Conservation (phyloP, 805 yeast species). For the Candida nitratophila region DNA sequence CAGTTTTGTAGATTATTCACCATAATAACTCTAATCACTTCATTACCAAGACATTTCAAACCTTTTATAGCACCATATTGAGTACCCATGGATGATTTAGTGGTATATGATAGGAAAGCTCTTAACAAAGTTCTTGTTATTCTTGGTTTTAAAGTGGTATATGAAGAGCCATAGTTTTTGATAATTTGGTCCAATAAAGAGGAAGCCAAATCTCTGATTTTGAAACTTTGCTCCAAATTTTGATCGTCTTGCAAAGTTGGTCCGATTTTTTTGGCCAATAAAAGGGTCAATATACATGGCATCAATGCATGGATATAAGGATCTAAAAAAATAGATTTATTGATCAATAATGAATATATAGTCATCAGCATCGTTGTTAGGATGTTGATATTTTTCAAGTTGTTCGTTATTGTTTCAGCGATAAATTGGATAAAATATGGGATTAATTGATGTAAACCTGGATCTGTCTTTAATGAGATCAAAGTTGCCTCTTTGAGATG, state of each 20-base stretch:
- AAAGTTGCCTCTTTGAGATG: conserved; percentile 72
- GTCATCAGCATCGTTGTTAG: conserved; percentile 84
- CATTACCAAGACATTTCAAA: conserved; percentile 74
- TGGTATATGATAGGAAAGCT: conserved; percentile 68
- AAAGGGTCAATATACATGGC: conserved; percentile 90
- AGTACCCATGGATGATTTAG: conserved; percentile 78
- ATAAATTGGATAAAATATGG: conserved; percentile 96
- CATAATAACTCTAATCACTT: conserved; percentile 76
- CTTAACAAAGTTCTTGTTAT: conserved; percentile 88
- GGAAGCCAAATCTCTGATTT: conserved; percentile 84
- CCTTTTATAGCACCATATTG: conserved; percentile 91
- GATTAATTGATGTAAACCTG: conserved; percentile 92
- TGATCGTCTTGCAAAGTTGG: conserved; percentile 13
- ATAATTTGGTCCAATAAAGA: conserved; percentile 75
- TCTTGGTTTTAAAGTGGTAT: conserved; percentile 85
- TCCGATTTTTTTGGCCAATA: conserved; percentile 87
- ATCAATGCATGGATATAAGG: conserved; percentile 94
- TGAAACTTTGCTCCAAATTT: conserved; percentile 30
- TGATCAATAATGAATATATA: conserved; percentile 74
- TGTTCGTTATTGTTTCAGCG: conserved; percentile 90
- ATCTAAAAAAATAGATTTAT: conserved; percentile 80
- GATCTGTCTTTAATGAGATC: conserved; percentile 79
- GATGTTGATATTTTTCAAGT: conserved; percentile 62
- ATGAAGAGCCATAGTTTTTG: conserved; percentile 71
- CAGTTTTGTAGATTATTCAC: conserved; percentile 82